Evolutionary conservation across 768 basidiomycete species (phyloP).

Genomic region (Boletus edulis): DNA sequence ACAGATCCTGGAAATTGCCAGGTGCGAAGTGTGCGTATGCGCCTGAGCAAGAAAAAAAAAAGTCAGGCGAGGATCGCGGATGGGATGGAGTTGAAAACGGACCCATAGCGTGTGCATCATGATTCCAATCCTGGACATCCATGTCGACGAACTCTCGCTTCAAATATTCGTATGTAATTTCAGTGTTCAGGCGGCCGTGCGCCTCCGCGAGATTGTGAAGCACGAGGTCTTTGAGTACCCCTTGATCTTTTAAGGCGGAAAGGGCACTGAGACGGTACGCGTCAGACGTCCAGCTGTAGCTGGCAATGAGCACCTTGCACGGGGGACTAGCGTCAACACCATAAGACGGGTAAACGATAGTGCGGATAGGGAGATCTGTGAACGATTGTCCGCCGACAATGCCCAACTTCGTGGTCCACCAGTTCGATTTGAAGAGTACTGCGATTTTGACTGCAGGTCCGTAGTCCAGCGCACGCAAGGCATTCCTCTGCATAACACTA

Average conservation of each 20-base stretch:
- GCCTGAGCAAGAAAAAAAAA: constrained; percentile 23
- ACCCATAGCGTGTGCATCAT: constrained; percentile 36
- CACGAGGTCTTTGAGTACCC: constrained; percentile 26
- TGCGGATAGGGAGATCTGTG: constrained; percentile 43
- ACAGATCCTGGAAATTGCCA: constrained; percentile 36
- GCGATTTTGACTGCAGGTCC: constrained; percentile 40
- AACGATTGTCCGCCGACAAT: constrained; percentile 41
- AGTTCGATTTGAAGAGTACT: constrained; percentile 40
- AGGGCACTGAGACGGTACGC: constrained; percentile 38
- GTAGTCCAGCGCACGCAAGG: constrained; percentile 39
- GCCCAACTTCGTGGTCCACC: constrained; percentile 39
- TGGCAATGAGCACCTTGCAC: constrained; percentile 37
- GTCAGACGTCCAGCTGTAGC: constrained; percentile 41
- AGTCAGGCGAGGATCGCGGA: neutral
- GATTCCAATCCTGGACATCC: constrained; percentile 35
- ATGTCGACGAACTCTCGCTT: constrained; percentile 18
- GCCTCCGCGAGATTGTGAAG: constrained; percentile 23
- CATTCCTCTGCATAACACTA: constrained; percentile 31
- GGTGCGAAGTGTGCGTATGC: constrained; percentile 42
- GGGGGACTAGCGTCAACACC: constrained; percentile 22
- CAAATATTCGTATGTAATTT: constrained; percentile 20
- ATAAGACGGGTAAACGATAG: constrained; percentile 45
- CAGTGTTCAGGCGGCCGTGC: constrained; percentile 8
- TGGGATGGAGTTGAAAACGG: neutral
- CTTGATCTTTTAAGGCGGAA: constrained; percentile 7